phyloP scores from a whole-genome alignment of 139 green algal species.

The Penium margaritaceum region DNA sequence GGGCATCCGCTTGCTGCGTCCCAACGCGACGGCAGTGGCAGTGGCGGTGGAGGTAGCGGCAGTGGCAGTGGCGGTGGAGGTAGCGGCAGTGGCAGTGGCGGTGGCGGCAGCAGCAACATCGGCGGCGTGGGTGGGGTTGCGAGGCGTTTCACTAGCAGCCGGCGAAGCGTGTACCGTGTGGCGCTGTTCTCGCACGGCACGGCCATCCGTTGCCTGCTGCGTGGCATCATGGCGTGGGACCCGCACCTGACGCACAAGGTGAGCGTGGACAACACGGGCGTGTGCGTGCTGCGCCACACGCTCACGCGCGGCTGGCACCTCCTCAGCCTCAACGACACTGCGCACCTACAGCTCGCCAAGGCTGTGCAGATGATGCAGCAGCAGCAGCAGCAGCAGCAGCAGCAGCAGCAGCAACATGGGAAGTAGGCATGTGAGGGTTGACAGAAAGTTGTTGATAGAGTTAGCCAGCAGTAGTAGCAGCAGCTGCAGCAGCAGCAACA shows the following conservation, averaged over 20 bases:
- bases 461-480: too few species aligned
- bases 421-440: too few species aligned
- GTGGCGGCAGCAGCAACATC: not conserved
- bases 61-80: not conserved
- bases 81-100: not conserved
- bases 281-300: conserved; percentile 24
- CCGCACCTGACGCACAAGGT: conserved; percentile 35
- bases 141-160: too few species aligned
- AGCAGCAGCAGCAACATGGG: too few species aligned
- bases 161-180: not conserved
- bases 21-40: not conserved
- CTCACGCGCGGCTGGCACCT: conserved; percentile 28
- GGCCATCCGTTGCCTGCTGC: conserved; percentile 41
- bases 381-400: too few species aligned
- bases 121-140: too few species aligned
- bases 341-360: conserved; percentile 55
- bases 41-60: not conserved
- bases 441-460: too few species aligned
- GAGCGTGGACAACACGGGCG: conserved; percentile 23
- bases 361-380: too few species aligned
- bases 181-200: conserved; percentile 32
- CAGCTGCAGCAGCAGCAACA: too few species aligned
- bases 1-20: too few species aligned
- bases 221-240: conserved; percentile 14
- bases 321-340: conserved; percentile 33